Evolutionary conservation across 208 protist genomes (phyloP), one percentile per base, ranked within the genome.

Genomic region (Histomonas meleagridis): DNA sequence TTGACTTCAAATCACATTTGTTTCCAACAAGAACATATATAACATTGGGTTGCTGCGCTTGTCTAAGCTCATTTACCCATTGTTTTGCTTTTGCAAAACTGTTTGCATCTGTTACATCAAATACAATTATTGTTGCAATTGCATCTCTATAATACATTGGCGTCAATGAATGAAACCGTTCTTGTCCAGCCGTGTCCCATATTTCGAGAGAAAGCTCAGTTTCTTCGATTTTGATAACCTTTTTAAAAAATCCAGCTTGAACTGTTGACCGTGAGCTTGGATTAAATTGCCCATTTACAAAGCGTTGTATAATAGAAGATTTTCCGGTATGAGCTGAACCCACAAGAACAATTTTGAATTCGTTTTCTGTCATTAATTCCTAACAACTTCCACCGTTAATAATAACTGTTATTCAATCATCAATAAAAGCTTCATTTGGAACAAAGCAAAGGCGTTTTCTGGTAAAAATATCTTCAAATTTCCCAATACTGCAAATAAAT

Each of bases 61-160:
- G 32, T 35, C 46, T 86, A 18, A 92, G 60, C 57, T 69, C 90
- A 57, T 79, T 70, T 40, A 92, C 40, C 90, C 90, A 92, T 43
- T 92, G 55, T 62, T 70, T 62, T 32, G 62, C 90, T 10, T 69
- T 76, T 43, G 55, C 53, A 62, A 94, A 94, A 23, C 92, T 93
- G 32, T 94, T 93, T 28, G 91, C 79, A 26, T 94, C 92, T 21
- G 94, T 95, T 48, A 94, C 93, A 91, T 95, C 94, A 62, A 94
- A 95, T 14, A 99, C 97, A 69, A 99, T 94, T 91, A 97, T 97
- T 92, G 98, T 98, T 94, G 97, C 97, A 93, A 99, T 97, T 0
- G 98, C 98, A 46, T 97, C 97, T 92, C 98, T 95, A 95, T 99
- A 99, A 95, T 99, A 99, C 93, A 94, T 96, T 93, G 95, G 81